A percentile compares a stretch with the other conserved stretches of the same genome.
Evolutionary conservation across 2,329 filamentous ascomycete genomes (phyloP).

Genomic region (Colletotrichum sp.): DNA sequence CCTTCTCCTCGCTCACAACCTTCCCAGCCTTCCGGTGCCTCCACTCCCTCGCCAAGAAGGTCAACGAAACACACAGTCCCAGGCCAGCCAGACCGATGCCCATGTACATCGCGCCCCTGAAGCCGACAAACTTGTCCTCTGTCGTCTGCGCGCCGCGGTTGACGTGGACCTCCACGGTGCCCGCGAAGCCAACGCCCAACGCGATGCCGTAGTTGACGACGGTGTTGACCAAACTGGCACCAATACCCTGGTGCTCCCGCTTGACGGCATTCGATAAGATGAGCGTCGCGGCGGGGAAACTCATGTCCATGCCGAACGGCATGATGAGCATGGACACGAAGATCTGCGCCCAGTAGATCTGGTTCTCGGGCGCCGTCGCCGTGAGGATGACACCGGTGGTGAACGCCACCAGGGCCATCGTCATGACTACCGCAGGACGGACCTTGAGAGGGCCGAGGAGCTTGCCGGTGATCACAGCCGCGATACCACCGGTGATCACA

Average conservation of each 20-base stretch:
- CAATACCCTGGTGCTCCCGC: conserved; percentile 51
- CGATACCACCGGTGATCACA: conserved; percentile 46
- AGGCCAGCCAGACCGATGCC: conserved; percentile 39
- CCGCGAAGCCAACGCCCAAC: conserved; percentile 69
- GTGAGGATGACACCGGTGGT: conserved; percentile 46
- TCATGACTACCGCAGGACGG: conserved; percentile 46
- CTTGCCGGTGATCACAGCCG: conserved; percentile 48
- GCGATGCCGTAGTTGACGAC: conserved; percentile 74
- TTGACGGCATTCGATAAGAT: conserved; percentile 60
- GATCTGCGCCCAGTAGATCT: conserved; percentile 68
- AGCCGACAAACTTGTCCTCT: conserved; percentile 35
- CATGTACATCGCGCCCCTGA: conserved; percentile 44
- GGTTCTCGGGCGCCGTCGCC: conserved; percentile 53
- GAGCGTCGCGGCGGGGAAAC: conserved; percentile 66
- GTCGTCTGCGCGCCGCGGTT: conserved; percentile 22
- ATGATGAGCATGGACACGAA: conserved; percentile 65
- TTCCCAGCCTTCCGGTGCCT: not conserved
- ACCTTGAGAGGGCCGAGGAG: conserved; percentile 42
- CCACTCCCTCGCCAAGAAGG: conserved; percentile 17
- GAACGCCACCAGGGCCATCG: conserved; percentile 48
- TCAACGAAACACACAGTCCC: not conserved
- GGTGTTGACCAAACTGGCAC: conserved; percentile 63
- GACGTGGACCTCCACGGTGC: conserved; percentile 60
- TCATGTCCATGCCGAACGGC: conserved; percentile 71
- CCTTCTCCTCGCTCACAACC: not conserved